Conservation (phyloP, 2,329 filamentous ascomycete species). For the Metarhizium robertsii region DNA sequence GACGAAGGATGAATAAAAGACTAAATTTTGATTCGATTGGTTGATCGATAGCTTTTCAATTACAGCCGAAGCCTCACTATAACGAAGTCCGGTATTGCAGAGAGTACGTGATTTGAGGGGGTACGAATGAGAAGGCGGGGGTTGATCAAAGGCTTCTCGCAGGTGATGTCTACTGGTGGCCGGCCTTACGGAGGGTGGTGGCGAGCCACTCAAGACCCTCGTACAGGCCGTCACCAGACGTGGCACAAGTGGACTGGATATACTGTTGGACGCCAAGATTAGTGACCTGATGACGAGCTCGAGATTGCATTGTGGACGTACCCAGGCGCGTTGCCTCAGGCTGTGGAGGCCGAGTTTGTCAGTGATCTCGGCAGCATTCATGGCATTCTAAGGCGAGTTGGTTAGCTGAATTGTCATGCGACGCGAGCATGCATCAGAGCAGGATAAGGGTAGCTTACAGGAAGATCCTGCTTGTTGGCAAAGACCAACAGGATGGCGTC, state of each 20-base stretch:
- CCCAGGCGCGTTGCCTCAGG: constrained; percentile 97
- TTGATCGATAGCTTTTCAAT: constrained; percentile 44
- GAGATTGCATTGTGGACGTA: constrained; percentile 45
- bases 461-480: constrained; percentile 99
- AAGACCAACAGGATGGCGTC: constrained; percentile 96
- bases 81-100: constrained; percentile 28
- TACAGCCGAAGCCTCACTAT: constrained; percentile 47
- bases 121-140: constrained; percentile 23
- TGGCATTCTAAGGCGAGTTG: constrained; percentile 65
- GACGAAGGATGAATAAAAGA: constrained; percentile 28
- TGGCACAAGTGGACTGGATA: constrained; percentile 99
- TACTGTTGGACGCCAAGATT: constrained; percentile 46
- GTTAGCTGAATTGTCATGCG: constrained; percentile 4
- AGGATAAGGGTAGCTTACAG: constrained; percentile 52
- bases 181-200: constrained; percentile 70
- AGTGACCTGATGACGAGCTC: constrained; percentile 11
- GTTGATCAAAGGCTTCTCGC: constrained; percentile 24
- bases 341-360: constrained; percentile 99
- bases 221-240: constrained; percentile 97
- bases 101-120: constrained; percentile 30
- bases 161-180: constrained; percentile 48
- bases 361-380: constrained; percentile 99
- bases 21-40: constrained; percentile 38
- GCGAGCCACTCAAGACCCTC: constrained; percentile 95
- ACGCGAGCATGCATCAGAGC: not conserved